Evolutionary conservation across 2,329 filamentous ascomycete species (phyloP).

Genomic region (Clarireedia hainanense): DNA sequence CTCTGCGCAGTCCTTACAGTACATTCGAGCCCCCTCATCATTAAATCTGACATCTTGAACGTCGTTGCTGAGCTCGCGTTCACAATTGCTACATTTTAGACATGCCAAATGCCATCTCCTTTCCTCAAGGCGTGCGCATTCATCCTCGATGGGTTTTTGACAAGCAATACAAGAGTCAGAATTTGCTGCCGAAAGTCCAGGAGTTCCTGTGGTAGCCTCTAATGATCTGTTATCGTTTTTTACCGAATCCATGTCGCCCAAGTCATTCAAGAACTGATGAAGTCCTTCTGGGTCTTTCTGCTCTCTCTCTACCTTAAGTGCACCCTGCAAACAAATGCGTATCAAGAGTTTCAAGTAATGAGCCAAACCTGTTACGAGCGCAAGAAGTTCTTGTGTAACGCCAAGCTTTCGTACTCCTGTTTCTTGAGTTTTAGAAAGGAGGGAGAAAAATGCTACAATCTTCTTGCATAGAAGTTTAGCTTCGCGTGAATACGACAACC

Average conservation of each 20-base stretch:
- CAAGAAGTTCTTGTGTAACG: conserved; percentile 96
- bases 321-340: conserved; percentile 89
- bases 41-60: conserved; percentile 66
- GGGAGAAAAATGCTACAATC: conserved; percentile 93
- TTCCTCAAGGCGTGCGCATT: conserved; percentile 70
- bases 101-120: conserved; percentile 80
- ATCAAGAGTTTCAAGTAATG: conserved; percentile 98
- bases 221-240: conserved; percentile 63
- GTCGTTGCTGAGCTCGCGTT: conserved; percentile 61
- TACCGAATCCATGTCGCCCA: conserved; percentile 73
- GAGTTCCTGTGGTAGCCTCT: conserved; percentile 58
- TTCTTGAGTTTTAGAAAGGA: conserved; percentile 91
- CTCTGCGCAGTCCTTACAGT: conserved; percentile 61
- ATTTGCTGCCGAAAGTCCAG: conserved; percentile 61
- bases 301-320: conserved; percentile 84
- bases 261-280: conserved; percentile 73
- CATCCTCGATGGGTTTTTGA: conserved; percentile 85
- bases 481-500: conserved; percentile 85
- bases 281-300: conserved; percentile 66
- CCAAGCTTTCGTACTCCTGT: conserved; percentile 83
- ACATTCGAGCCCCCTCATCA: conserved; percentile 57
- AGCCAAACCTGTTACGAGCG: conserved; percentile 87
- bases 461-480: conserved; percentile 99
- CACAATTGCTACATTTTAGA: conserved; percentile 62
- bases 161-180: conserved; percentile 82